Evolutionary conservation across 306 rosid genomes (phyloP).

Genomic region (Phaseolus lunatus): DNA sequence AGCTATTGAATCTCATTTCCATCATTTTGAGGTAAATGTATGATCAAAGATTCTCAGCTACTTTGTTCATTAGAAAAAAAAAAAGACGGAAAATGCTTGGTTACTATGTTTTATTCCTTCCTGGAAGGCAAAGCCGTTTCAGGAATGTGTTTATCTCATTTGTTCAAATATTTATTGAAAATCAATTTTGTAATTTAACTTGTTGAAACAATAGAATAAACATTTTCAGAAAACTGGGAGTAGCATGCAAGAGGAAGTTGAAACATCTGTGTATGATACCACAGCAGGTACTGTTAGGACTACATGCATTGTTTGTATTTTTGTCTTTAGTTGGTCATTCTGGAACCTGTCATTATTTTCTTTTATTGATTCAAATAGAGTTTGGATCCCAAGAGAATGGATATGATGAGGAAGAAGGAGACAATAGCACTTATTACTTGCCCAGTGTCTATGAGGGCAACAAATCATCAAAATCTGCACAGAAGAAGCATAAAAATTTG

Average conservation of each 20-base stretch:
- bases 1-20: slow-evolving; percentile 71
- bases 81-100: not conserved
- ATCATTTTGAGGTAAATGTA: slow-evolving; percentile 64
- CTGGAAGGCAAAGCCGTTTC: not conserved
- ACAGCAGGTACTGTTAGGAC: slow-evolving; percentile 60
- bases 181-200: not conserved
- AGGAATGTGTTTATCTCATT: slow-evolving; percentile 1
- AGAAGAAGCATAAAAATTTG: slow-evolving; percentile 59
- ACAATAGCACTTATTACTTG: slow-evolving; percentile 62
- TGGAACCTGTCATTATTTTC: slow-evolving; percentile 39
- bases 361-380: slow-evolving; percentile 45
- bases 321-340: slow-evolving; percentile 29
- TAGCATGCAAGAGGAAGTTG: slow-evolving; percentile 79
- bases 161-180: not conserved
- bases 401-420: slow-evolving; percentile 86
- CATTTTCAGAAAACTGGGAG: slow-evolving; percentile 69
- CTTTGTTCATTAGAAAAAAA: not conserved
- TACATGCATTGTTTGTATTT: slow-evolving; percentile 32
- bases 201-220: slow-evolving; percentile 35
- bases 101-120: not conserved
- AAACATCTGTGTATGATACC: slow-evolving; percentile 68
- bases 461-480: slow-evolving; percentile 59
- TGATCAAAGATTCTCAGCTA: slow-evolving; percentile 2
- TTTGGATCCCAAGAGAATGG: slow-evolving; percentile 63
- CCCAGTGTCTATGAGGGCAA: slow-evolving; percentile 66